Evolutionary conservation across 306 rosid species (phyloP).

Genomic region (Lathyrus aphaca): DNA sequence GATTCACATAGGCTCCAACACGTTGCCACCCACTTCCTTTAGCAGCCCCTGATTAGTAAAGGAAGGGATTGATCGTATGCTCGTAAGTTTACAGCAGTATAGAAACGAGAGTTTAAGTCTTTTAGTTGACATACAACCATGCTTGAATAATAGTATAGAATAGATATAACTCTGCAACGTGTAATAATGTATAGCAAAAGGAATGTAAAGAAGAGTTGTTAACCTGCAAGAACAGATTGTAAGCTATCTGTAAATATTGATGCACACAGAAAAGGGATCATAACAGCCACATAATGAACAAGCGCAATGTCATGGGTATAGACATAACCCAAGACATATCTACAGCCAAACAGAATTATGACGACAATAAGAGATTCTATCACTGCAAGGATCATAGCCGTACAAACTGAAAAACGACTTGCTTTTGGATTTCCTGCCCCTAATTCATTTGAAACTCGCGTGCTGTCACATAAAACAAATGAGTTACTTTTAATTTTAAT

Average conservation of each 20-base stretch:
- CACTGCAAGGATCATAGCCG: slow-evolving; percentile 34
- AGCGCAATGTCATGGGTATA: slow-evolving; percentile 43
- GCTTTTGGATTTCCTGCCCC: slow-evolving; percentile 65
- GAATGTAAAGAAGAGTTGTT: slow-evolving; percentile 2
- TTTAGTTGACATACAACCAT: not conserved
- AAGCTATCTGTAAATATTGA: slow-evolving; percentile 48
- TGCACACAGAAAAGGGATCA: slow-evolving; percentile 45
- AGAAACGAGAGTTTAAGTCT: no score
- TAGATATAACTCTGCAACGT: not conserved
- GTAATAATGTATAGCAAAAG: not conserved
- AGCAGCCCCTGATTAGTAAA: slow-evolving; percentile 39
- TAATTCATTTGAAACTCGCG: slow-evolving; percentile 68
- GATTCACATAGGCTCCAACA: slow-evolving; percentile 48
- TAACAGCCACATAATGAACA: slow-evolving; percentile 35
- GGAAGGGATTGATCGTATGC: no score
- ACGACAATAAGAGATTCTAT: slow-evolving; percentile 39
- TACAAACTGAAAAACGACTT: slow-evolving; percentile 31
- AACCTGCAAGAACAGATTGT: slow-evolving; percentile 54
- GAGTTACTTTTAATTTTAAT: slow-evolving; percentile 13
- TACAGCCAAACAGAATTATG: slow-evolving; percentile 26
- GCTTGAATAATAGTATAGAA: not conserved
- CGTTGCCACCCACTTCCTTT: slow-evolving; percentile 56
- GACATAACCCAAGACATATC: slow-evolving; percentile 46
- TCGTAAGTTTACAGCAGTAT: no score
- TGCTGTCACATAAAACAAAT: slow-evolving; percentile 41